A percentile compares a stretch with the other conserved stretches of the same genome.
Evolutionary conservation across 495 filamentous ascomycete species (phyloP).

Genomic region (Podospora australis): DNA sequence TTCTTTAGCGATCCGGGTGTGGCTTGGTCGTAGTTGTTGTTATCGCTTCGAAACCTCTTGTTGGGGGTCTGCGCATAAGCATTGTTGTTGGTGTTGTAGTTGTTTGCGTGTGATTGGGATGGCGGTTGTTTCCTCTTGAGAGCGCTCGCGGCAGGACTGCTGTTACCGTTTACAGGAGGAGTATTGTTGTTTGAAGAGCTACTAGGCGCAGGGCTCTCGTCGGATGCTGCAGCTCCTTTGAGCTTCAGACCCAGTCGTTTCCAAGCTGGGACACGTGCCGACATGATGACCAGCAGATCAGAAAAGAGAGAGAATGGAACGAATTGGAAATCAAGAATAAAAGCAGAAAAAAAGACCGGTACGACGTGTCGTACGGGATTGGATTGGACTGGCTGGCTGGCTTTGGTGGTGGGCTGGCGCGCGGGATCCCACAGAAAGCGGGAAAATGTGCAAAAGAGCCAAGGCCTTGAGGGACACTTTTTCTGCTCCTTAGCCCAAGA

Average conservation of each 20-base stretch:
- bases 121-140: conserved; percentile 30
- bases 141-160: conserved; percentile 25
- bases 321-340: conserved; percentile 1
- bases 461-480: too few species aligned
- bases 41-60: conserved; percentile 23
- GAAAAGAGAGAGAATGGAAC: conserved; percentile 6
- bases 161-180: conserved; percentile 13
- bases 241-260: conserved; percentile 71
- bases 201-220: conserved; percentile 37
- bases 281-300: conserved; percentile 21
- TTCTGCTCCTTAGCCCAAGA: conserved; percentile 14
- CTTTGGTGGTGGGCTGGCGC: conserved; percentile 1
- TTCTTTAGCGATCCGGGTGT: conserved; percentile 39
- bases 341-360: background rate
- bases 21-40: too few species aligned
- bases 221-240: conserved; percentile 49
- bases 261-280: conserved; percentile 59
- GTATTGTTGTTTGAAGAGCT: conserved; percentile 10
- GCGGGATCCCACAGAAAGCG: conserved; percentile 8
- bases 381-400: conserved; percentile 10
- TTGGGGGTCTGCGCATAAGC: conserved; percentile 25
- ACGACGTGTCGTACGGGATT: too few species aligned
- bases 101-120: conserved; percentile 1
- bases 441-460: conserved; percentile 5
- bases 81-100: conserved; percentile 13